Conservation (phyloP, 768 basidiomycete genomes). For the Gloeophyllum trabeum region DNA sequence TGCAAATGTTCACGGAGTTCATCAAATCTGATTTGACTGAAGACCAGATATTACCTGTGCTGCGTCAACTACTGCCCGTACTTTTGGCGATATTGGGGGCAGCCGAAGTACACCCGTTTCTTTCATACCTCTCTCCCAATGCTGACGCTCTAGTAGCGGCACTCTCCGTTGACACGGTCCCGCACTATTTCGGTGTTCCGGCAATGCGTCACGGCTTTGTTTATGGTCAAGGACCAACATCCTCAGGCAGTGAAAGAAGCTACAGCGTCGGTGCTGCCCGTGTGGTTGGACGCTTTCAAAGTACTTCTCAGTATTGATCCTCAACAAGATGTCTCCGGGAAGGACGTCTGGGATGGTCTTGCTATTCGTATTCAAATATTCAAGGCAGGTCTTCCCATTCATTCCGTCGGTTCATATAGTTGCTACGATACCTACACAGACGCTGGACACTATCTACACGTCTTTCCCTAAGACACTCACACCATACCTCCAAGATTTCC, state of each 20-base stretch:
- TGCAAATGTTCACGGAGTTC: constrained; percentile 94
- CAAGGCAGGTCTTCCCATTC: constrained; percentile 38
- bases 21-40: constrained; percentile 88
- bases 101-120: constrained; percentile 36
- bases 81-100: constrained; percentile 73
- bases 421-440: constrained; percentile 27
- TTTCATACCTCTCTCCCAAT: background rate
- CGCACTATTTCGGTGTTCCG: constrained; percentile 82
- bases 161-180: constrained; percentile 74
- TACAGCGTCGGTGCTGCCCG: constrained; percentile 65
- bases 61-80: constrained; percentile 82
- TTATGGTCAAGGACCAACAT: constrained; percentile 92
- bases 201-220: constrained; percentile 81
- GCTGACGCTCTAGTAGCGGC: constrained; percentile 26
- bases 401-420: background rate
- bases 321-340: constrained; percentile 43
- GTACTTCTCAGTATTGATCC: constrained; percentile 60
- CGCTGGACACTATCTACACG: constrained; percentile 67
- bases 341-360: constrained; percentile 71
- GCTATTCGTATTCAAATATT: constrained; percentile 76
- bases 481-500: constrained; percentile 49
- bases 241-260: constrained; percentile 82
- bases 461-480: constrained; percentile 72
- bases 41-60: constrained; percentile 87
- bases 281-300: constrained; percentile 89